These are phyloP conservation scores for Xylariaceae sp. DNA, from an alignment of 2,329 filamentous ascomycete genomes.

Conservation along the genomic window DNA sequence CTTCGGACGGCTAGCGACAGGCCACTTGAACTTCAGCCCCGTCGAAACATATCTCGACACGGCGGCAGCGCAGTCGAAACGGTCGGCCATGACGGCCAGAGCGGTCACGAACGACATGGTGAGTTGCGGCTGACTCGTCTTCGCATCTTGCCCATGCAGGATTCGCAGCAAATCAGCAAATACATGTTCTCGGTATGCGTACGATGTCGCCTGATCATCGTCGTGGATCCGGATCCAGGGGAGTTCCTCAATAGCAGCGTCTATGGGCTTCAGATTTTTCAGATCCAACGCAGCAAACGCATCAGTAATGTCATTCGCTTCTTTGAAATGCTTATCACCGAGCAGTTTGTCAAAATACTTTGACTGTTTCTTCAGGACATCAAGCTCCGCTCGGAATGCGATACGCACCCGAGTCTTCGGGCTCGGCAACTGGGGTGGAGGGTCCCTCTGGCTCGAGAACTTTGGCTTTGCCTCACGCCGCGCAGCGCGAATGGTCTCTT, in stretches of 20 bases:
- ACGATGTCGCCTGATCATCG: constrained; percentile 63
- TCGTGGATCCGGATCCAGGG: constrained; percentile 62
- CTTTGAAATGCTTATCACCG: constrained; percentile 58
- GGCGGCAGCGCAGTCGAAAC: constrained; percentile 61
- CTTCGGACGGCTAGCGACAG: constrained; percentile 40
- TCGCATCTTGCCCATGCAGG: constrained; percentile 53
- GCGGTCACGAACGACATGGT: constrained; percentile 62
- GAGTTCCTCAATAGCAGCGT: constrained; percentile 49
- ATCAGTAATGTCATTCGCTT: constrained; percentile 53
- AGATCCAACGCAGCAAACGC: constrained; percentile 48
- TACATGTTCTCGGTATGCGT: constrained; percentile 55
- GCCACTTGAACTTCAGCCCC: constrained; percentile 52
- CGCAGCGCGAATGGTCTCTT: constrained; percentile 44
- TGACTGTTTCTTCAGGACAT: constrained; percentile 55
- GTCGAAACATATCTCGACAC: constrained; percentile 52
- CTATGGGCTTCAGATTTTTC: constrained; percentile 43
- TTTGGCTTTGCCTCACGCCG: constrained; percentile 35
- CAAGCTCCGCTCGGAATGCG: constrained; percentile 58
- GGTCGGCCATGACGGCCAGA: constrained; percentile 67
- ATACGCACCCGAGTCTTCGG: constrained; percentile 37
- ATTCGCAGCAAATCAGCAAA: constrained; percentile 65
- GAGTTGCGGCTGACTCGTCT: constrained; percentile 31
- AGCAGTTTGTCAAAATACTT: constrained; percentile 68
- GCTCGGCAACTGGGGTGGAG: constrained; percentile 22
- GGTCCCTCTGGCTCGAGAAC: constrained; percentile 16